Evolutionary conservation across 768 basidiomycete genomes (phyloP).

Genomic region (Lactarius sanguifluus): DNA sequence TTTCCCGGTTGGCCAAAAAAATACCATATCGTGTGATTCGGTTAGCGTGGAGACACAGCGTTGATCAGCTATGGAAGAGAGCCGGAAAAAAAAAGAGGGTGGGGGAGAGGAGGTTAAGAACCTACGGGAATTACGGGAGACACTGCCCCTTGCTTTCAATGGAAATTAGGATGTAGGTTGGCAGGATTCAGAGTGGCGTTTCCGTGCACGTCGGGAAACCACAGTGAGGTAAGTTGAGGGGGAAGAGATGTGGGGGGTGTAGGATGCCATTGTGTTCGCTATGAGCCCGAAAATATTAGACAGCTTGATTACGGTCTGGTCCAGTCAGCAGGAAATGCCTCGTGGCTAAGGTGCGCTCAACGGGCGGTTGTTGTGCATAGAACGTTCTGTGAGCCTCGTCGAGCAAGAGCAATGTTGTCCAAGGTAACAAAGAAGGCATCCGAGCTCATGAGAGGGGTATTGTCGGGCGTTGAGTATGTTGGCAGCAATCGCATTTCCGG

Average conservation of each 20-base stretch:
- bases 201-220: neutral
- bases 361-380: neutral
- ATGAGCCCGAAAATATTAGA: neutral
- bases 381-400: neutral
- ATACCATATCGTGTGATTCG: neutral
- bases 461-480: neutral
- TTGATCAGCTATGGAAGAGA: neutral
- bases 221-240: neutral
- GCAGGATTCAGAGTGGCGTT: neutral
- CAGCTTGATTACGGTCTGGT: neutral
- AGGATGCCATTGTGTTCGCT: neutral
- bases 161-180: neutral
- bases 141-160: neutral
- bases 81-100: neutral
- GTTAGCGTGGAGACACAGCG: neutral
- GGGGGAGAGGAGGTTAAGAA: neutral
- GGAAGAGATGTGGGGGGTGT: neutral
- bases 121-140: neutral
- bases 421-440: neutral
- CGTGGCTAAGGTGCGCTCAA: constrained; percentile 10
- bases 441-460: neutral
- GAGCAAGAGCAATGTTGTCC: neutral
- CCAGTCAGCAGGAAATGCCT: neutral
- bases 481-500: neutral
- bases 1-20: neutral